Evolutionary conservation across 1,139 yeast species (phyloP).

Genomic region (Yamadazyma friedrichii): DNA sequence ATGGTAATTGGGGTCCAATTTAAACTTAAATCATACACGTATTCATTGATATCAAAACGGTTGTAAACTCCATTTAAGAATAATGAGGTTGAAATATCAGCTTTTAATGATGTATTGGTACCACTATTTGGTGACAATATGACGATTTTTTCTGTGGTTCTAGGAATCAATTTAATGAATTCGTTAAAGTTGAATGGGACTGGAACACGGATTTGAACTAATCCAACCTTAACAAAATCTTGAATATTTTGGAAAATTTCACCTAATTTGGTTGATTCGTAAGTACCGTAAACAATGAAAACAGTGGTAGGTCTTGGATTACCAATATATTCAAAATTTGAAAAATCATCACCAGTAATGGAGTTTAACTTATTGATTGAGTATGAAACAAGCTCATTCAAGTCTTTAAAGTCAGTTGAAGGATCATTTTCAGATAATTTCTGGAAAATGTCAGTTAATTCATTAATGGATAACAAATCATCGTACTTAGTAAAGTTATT

Average conservation of each 20-base stretch:
- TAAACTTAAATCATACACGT: slow-evolving; percentile 49
- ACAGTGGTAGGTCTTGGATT: slow-evolving; percentile 60
- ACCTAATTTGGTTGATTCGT: slow-evolving; percentile 57
- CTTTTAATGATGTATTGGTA: slow-evolving; percentile 47
- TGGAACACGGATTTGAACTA: slow-evolving; percentile 73
- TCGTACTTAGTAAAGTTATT: slow-evolving; percentile 53
- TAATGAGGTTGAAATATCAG: slow-evolving; percentile 74
- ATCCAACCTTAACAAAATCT: slow-evolving; percentile 49
- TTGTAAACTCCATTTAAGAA: slow-evolving; percentile 51
- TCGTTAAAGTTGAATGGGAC: slow-evolving; percentile 67
- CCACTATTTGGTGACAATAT: slow-evolving; percentile 46
- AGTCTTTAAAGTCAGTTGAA: slow-evolving; percentile 19
- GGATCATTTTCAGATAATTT: slow-evolving; percentile 27
- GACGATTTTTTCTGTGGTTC: slow-evolving; percentile 56
- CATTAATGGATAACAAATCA: slow-evolving; percentile 44
- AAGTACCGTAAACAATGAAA: slow-evolving; percentile 74
- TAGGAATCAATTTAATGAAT: slow-evolving; percentile 60
- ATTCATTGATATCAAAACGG: slow-evolving; percentile 47
- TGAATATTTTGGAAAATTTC: slow-evolving; percentile 38
- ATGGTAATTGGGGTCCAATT: slow-evolving; percentile 60
- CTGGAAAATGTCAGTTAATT: slow-evolving; percentile 42
- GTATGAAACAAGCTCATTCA: slow-evolving; percentile 36
- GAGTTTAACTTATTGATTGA: slow-evolving; percentile 55
- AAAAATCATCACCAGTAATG: slow-evolving; percentile 56
- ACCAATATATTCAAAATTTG: slow-evolving; percentile 74